Base-by-base conservation (phyloP, 1,139 yeast species). In the Blastobotrys malaysiensis region DNA sequence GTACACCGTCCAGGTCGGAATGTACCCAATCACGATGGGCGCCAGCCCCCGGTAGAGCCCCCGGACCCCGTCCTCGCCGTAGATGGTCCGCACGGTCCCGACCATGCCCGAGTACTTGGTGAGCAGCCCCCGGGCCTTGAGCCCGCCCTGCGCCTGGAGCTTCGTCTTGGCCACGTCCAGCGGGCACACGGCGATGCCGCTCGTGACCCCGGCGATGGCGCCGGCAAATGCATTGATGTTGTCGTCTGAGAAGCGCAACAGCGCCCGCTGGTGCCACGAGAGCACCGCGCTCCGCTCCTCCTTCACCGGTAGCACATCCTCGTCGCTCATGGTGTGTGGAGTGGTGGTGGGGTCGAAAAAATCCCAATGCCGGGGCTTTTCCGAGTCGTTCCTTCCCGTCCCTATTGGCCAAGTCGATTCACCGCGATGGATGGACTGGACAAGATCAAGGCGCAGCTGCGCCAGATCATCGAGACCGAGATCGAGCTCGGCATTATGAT, bases 1-100 rank as follows among this genome's bases (percentile, higher is more conserved):
- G 69, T 95, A 93, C 49, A 93, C 88, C 73, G 91, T 90, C 99
- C 99, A 93, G 0, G 98, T 90, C 5, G 99, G 99, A 61, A 95
- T 81, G 70, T 93, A 93, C 0, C 99, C 99, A 52, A 93, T 73
- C 1, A 95, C 80, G 43, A 93, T 89, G 9, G 99, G 98, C 0
- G 86, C 87, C 18, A 95, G 73, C 2, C 99, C 99, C 59, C 96
- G 75, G 69, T 95, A 95, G 19, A 93, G 76, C 0, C 99, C 98
- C 46, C 81, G 71, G 1, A 83, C 63, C 1, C 97, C 97, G 71
- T 91, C 98, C 55, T 90, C 90, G 53, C 71, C 69, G 55, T 81
- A 71, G 46, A 90, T 88, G 7, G 84, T 77, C 46, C 75, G 68
- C 65, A 89, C 74, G 0, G 95, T 86, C 14, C 79, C 81, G 1